phyloP scores from a whole-genome alignment of 164 flowering plant genomes.

The Umbilicus rupestris region DNA sequence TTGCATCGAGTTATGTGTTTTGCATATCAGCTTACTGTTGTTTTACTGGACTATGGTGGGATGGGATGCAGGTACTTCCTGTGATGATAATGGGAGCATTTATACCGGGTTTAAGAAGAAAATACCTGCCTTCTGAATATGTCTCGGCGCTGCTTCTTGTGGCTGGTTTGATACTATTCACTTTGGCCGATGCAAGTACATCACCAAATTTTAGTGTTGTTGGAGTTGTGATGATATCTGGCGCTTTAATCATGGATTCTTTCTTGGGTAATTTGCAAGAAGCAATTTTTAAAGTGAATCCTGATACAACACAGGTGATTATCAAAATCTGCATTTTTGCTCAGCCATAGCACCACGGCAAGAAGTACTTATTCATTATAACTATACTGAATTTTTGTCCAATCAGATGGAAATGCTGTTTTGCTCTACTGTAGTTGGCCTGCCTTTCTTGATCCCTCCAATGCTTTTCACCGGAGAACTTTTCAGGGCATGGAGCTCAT shows the following conservation, averaged over 20 bases:
- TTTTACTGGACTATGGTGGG: background rate
- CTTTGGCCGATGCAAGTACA: conserved; percentile 62
- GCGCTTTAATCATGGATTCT: conserved; percentile 65
- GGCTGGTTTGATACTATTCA: conserved; percentile 60
- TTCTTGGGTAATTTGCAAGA: conserved; percentile 75
- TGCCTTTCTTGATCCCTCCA: conserved; percentile 87
- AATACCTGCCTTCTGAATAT: conserved; percentile 57
- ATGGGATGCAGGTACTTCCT: conserved; percentile 52
- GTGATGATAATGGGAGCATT: conserved; percentile 87
- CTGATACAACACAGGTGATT: conserved; percentile 68
- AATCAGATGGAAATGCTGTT: conserved; percentile 91
- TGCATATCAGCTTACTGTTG: background rate
- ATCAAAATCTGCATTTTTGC: background rate
- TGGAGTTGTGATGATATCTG: conserved; percentile 63
- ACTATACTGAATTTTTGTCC: background rate
- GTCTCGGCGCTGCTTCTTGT: conserved; percentile 56
- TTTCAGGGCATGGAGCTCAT: conserved; percentile 77
- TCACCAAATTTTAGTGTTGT: conserved; percentile 66
- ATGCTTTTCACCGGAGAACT: conserved; percentile 88
- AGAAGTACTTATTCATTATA: background rate
- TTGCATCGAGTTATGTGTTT: background rate
- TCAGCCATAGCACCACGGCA: background rate
- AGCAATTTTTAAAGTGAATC: conserved; percentile 67
- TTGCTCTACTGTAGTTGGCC: conserved; percentile 86
- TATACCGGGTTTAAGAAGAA: conserved; percentile 63